Evolutionary conservation across 225 moss, liverwort and hornwort species (phyloP).

Genomic region (Lunularia cruciata): DNA sequence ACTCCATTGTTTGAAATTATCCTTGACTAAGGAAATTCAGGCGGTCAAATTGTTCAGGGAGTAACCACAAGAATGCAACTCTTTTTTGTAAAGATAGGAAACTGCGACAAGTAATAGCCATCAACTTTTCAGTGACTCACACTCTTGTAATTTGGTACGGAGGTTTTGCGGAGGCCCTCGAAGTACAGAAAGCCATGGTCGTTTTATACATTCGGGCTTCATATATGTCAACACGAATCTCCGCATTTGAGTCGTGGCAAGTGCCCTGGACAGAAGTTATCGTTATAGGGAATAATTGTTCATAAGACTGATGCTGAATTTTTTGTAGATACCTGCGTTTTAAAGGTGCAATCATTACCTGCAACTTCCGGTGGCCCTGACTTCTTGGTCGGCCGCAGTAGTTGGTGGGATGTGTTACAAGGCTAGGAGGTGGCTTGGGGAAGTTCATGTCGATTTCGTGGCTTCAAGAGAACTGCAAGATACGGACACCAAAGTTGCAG

Average conservation of each 20-base stretch:
- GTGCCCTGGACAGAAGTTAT: background rate
- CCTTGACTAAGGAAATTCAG: constrained; percentile 45
- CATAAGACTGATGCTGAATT: background rate
- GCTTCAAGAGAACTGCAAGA: no score
- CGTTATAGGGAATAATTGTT: constrained; percentile 17
- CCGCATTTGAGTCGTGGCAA: background rate
- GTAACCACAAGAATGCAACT: constrained; percentile 25
- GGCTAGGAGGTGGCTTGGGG: no score
- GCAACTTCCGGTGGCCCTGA: no score
- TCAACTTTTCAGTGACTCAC: constrained; percentile 14
- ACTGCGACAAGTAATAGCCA: constrained; percentile 11
- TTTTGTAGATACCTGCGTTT: background rate
- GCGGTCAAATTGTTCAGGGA: constrained; percentile 26
- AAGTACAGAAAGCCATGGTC: constrained; percentile 14
- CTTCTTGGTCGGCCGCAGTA: no score
- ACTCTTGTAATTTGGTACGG: constrained; percentile 17
- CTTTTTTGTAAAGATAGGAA: constrained; percentile 44
- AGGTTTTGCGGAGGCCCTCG: constrained; percentile 17
- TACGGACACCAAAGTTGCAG: no score
- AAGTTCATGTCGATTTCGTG: no score
- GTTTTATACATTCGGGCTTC: constrained; percentile 16
- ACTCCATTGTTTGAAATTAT: constrained; percentile 21
- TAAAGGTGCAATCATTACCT: no score
- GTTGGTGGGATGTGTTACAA: no score
- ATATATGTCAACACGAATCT: constrained; percentile 3